A percentile compares a stretch with the other conserved stretches of the same genome.
phyloP scores from a whole-genome alignment of 2,329 filamentous ascomycete species.

The Phaeophleospora eucalypticola region DNA sequence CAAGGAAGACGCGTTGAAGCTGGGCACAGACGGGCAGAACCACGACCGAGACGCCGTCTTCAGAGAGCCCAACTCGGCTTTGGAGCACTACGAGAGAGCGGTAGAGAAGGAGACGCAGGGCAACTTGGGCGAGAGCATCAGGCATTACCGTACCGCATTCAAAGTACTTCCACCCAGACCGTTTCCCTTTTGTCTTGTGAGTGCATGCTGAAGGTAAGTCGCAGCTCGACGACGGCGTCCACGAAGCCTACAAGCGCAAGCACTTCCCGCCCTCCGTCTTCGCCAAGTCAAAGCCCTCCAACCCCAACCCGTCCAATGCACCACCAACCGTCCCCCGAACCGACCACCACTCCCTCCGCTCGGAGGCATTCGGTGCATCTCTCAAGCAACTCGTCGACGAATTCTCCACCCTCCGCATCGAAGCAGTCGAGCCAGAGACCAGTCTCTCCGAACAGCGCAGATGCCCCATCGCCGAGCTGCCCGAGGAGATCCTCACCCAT shows the following conservation, averaged over 20 bases:
- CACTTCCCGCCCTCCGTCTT: slow-evolving; percentile 68
- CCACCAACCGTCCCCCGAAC: slow-evolving; percentile 50
- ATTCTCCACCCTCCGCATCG: slow-evolving; percentile 68
- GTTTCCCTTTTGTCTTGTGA: slow-evolving; percentile 1
- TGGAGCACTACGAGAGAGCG: slow-evolving; percentile 90
- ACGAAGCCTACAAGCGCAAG: slow-evolving; percentile 84
- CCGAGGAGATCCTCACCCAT: slow-evolving; percentile 78
- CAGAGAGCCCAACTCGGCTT: slow-evolving; percentile 64
- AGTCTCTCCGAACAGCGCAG: slow-evolving; percentile 68
- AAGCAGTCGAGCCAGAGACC: slow-evolving; percentile 61
- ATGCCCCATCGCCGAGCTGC: slow-evolving; percentile 74
- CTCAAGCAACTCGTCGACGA: slow-evolving; percentile 65
- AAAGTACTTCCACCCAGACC: slow-evolving; percentile 51
- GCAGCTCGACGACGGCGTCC: slow-evolving; percentile 78
- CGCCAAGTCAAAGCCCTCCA: slow-evolving; percentile 45
- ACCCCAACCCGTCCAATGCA: slow-evolving; percentile 41
- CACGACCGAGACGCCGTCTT: slow-evolving; percentile 30
- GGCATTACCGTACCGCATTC: slow-evolving; percentile 85
- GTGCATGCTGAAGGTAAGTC: slow-evolving; percentile 30
- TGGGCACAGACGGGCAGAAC: slow-evolving; percentile 40
- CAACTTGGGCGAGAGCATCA: slow-evolving; percentile 81
- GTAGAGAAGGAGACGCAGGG: slow-evolving; percentile 84
- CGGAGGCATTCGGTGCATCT: slow-evolving; percentile 47
- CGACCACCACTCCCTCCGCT: slow-evolving; percentile 53
- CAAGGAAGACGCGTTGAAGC: slow-evolving; percentile 41